phyloP scores from a whole-genome alignment of 2,329 filamentous ascomycete genomes.

The Cordyceps farinosa region DNA sequence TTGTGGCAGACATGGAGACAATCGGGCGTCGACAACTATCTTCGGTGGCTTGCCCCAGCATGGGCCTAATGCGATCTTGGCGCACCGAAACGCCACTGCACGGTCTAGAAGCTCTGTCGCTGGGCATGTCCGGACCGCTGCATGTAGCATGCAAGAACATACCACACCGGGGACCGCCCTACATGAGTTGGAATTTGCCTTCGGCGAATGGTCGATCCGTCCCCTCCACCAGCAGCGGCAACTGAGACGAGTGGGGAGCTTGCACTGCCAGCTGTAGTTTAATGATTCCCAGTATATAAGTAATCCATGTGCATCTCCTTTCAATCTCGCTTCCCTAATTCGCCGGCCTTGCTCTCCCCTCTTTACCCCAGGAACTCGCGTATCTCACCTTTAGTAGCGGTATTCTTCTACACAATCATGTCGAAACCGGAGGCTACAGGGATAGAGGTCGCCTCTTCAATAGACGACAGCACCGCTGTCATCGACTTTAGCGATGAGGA shows the following conservation, averaged over 20 bases:
- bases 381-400: too few species aligned
- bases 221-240: not conserved
- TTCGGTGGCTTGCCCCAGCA: not conserved
- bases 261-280: not conserved
- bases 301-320: too few species aligned
- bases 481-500: slow-evolving; percentile 12
- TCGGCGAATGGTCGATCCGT: too few species aligned
- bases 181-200: too few species aligned
- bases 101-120: not conserved
- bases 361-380: too few species aligned
- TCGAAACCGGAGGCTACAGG: not conserved
- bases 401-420: not conserved
- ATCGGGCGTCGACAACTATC: not conserved
- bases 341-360: too few species aligned
- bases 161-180: not conserved
- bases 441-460: slow-evolving; percentile 7
- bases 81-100: not conserved
- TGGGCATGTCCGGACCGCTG: not conserved
- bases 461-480: slow-evolving; percentile 4
- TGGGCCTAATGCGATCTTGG: not conserved
- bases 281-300: not conserved
- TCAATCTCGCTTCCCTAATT: not conserved
- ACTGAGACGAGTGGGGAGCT: not conserved
- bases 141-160: not conserved
- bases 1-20: too few species aligned